phyloP scores from a whole-genome alignment of 2,329 filamentous ascomycete species.

The Fusarium domesticum region DNA sequence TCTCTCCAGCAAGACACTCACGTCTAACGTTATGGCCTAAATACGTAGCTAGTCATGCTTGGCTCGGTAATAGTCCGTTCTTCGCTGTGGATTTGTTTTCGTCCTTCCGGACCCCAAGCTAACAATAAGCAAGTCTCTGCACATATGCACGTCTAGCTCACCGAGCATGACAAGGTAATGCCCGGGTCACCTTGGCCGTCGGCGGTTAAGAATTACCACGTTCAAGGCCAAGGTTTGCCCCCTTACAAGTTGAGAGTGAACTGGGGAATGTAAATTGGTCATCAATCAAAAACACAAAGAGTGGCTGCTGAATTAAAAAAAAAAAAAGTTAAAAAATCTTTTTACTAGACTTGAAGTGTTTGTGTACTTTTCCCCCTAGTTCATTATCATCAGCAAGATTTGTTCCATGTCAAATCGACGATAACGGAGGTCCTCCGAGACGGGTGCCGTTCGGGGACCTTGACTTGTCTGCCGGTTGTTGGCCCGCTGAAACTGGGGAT shows the following conservation, averaged over 20 bases:
- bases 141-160: neutral
- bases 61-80: neutral
- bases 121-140: neutral
- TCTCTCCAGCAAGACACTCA: too few species aligned
- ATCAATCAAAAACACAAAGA: neutral
- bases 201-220: neutral
- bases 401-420: conserved; percentile 10
- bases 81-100: neutral
- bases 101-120: neutral
- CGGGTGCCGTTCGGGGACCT: conserved; percentile 7
- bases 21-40: too few species aligned
- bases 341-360: too few species aligned
- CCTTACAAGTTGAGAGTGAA: neutral
- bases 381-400: neutral
- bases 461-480: conserved; percentile 5
- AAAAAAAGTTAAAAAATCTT: too few species aligned
- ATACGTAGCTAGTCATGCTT: too few species aligned
- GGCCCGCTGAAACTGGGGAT: neutral
- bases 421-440: conserved; percentile 19
- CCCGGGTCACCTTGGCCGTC: neutral
- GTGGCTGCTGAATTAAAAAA: too few species aligned
- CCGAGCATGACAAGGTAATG: neutral
- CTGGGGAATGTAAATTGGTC: neutral
- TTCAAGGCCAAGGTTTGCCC: neutral
- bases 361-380: neutral